Conservation (phyloP, 768 basidiomycete species). For the Xerocomus brunneocitrinus region DNA sequence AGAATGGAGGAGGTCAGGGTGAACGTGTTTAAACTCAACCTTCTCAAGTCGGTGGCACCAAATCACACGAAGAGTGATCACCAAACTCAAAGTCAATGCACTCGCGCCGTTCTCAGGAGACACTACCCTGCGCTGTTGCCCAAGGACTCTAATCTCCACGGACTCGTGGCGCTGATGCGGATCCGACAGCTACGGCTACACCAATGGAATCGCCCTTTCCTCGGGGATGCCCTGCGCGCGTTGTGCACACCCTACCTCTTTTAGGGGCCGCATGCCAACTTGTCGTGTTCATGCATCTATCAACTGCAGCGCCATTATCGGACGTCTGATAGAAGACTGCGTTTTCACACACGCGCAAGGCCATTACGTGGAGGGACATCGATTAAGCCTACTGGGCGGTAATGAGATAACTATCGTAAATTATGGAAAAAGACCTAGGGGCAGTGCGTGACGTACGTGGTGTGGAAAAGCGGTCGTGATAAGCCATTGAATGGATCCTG, state of each 20-base stretch:
- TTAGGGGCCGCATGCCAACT: neutral
- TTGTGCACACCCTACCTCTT: neutral
- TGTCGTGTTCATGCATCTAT: conserved; percentile 4
- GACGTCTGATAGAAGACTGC: conserved; percentile 8
- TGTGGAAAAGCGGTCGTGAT: neutral
- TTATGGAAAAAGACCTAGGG: conserved; percentile 8
- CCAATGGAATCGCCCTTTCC: conserved; percentile 1
- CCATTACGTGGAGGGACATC: conserved; percentile 13
- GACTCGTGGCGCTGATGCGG: neutral
- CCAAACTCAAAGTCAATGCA: neutral
- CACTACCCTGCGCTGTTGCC: neutral
- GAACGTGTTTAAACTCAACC: neutral
- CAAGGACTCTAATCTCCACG: neutral
- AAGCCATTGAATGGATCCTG: conserved; percentile 1
- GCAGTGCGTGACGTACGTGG: conserved; percentile 12
- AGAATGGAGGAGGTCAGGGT: neutral
- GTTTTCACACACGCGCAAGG: conserved; percentile 6
- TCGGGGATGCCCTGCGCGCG: conserved; percentile 7
- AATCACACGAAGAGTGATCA: conserved; percentile 1
- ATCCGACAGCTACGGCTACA: conserved; percentile 3
- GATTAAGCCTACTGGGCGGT: conserved; percentile 11
- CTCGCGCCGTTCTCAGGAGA: neutral
- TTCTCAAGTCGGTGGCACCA: neutral
- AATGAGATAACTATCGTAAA: conserved; percentile 10
- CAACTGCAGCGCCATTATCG: conserved; percentile 2